A percentile compares a stretch with the other conserved stretches of the same genome.
These are phyloP conservation scores for Phytopythium mirpurense DNA, from an alignment of 352 stramenopile species.

Conservation along the genomic window DNA sequence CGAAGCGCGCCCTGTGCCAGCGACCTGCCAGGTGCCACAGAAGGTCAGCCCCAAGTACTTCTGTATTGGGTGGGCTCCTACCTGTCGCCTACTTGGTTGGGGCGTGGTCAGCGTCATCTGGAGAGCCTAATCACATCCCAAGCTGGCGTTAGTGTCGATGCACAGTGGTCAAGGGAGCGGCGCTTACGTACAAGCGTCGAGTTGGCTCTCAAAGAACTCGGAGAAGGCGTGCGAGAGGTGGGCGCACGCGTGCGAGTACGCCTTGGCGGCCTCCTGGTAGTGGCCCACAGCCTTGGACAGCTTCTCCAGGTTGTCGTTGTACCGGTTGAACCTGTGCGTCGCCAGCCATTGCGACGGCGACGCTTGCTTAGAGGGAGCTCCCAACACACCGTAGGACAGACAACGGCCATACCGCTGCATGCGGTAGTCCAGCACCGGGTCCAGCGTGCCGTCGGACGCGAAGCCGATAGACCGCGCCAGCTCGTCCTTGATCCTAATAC, in stretches of 20 bases:
- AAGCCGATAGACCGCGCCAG: constrained; percentile 53
- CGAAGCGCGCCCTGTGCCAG: constrained; percentile 47
- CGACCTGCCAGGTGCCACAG: constrained; percentile 20
- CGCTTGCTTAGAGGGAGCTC: too few relatives aligned
- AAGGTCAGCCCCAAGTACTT: background rate
- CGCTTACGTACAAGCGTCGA: constrained; percentile 9
- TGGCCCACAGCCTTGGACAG: constrained; percentile 43
- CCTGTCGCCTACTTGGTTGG: constrained; percentile 13
- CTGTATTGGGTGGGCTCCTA: background rate
- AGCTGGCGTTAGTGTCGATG: background rate
- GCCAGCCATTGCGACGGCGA: background rate
- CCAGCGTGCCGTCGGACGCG: constrained; percentile 41
- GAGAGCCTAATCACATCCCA: constrained; percentile 2
- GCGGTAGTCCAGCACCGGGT: constrained; percentile 61
- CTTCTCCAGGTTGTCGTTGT: constrained; percentile 55
- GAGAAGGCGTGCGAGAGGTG: constrained; percentile 56
- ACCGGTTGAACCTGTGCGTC: constrained; percentile 40
- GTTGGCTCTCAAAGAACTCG: constrained; percentile 49
- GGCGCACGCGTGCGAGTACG: constrained; percentile 35
- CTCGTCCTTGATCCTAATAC: constrained; percentile 63
- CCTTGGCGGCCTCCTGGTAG: constrained; percentile 34
- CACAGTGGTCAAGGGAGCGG: too few relatives aligned
- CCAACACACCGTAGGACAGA: background rate
- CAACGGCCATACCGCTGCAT: constrained; percentile 34
- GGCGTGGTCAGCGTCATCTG: constrained; percentile 17